These are phyloP conservation scores for Eucalyptus pumila DNA, from an alignment of 345 rosid genomes.

Conservation along the genomic window DNA sequence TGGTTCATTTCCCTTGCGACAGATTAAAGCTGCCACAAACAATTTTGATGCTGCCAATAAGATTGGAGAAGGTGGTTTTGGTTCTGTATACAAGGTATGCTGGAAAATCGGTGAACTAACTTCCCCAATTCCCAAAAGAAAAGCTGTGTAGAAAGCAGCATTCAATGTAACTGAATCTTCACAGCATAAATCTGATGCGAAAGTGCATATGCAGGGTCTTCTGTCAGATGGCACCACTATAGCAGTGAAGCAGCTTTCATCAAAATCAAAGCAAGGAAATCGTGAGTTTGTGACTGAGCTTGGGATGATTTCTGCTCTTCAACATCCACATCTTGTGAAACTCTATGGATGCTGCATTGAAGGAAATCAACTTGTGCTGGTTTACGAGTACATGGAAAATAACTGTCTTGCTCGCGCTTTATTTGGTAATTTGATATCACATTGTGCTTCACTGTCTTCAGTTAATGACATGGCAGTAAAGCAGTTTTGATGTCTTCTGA, in stretches of 20 bases:
- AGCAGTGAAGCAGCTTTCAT: conserved; percentile 17
- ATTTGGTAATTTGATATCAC: neutral
- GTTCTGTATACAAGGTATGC: conserved; percentile 3
- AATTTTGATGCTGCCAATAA: conserved; percentile 3
- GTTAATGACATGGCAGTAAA: neutral
- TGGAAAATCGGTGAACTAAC: neutral
- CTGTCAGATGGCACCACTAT: conserved; percentile 1
- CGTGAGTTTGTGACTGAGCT: conserved; percentile 13
- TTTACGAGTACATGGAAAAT: conserved; percentile 14
- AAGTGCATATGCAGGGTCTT: neutral
- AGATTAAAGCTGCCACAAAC: conserved; percentile 2
- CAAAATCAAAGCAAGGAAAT: conserved; percentile 10
- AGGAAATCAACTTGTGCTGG: conserved; percentile 1
- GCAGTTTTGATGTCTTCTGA: neutral
- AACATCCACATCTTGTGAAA: conserved; percentile 12
- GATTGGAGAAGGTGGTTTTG: conserved; percentile 13
- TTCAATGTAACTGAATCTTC: neutral
- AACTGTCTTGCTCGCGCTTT: conserved; percentile 7
- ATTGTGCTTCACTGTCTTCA: neutral
- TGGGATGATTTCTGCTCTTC: conserved; percentile 9
- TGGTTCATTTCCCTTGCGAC: conserved; percentile 1
- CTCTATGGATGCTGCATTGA: conserved; percentile 13
- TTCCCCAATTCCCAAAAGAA: neutral
- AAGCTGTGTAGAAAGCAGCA: neutral
- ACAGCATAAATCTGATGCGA: neutral